Percentiles rank a stretch among this genome's conserved stretches.
These are phyloP conservation scores for Brettanomyces nanus DNA, from an alignment of 805 yeast genomes.

Conservation along the genomic window DNA sequence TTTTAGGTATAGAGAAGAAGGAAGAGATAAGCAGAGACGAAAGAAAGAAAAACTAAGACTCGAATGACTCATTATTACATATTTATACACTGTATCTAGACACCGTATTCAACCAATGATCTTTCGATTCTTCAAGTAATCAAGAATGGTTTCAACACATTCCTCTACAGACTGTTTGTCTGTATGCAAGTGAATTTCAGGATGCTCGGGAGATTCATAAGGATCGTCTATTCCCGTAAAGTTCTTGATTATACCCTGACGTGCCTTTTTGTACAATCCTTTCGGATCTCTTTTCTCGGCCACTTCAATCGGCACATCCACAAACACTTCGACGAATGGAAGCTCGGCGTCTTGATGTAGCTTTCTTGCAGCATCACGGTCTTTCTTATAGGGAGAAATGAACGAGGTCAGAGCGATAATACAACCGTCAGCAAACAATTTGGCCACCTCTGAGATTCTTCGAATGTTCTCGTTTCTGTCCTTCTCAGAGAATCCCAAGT, in stretches of 20 bases:
- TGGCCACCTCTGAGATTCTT: conserved; percentile 90
- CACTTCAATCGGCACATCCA: conserved; percentile 88
- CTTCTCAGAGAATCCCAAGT: conserved; percentile 82
- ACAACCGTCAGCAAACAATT: conserved; percentile 90
- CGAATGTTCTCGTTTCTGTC: conserved; percentile 94
- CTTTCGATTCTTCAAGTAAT: conserved; percentile 38
- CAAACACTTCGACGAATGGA: conserved; percentile 85
- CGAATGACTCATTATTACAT: no score
- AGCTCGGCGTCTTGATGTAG: conserved; percentile 67
- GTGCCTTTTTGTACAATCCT: conserved; percentile 93
- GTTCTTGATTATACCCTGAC: conserved; percentile 89
- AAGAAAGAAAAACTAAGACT: no score
- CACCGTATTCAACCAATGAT: no score
- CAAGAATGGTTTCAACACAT: conserved; percentile 63
- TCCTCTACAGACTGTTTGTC: conserved; percentile 69
- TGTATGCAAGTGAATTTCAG: conserved; percentile 78
- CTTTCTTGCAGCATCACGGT: conserved; percentile 79
- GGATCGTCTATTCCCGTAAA: conserved; percentile 96
- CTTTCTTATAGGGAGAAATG: conserved; percentile 83
- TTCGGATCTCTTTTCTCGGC: conserved; percentile 98
- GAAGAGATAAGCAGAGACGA: no score
- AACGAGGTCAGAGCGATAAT: conserved; percentile 82
- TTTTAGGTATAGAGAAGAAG: no score
- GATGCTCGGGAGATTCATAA: conserved; percentile 80
- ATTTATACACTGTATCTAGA: no score